Evolutionary conservation across 2,329 filamentous ascomycete genomes (phyloP), one percentile per base, ranked within the genome.

Genomic region (Neoscytalidium dimidiatum): DNA sequence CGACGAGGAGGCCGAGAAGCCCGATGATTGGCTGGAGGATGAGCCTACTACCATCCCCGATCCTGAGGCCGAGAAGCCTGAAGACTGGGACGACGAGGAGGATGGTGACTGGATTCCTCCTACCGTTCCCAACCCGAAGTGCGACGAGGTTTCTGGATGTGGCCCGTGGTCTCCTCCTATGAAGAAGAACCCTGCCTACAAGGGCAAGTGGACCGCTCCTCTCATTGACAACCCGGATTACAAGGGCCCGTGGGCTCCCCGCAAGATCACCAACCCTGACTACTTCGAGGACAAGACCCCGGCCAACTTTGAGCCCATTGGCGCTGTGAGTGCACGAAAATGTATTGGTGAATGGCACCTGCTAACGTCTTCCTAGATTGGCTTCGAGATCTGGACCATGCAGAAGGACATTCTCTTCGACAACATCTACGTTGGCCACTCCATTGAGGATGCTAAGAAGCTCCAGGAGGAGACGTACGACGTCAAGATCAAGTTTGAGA

Each of bases 301-400:
- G 61, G 84, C 95, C 79, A 95, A 97, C 88, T 92, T 99, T 76
- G 95, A 99, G 86, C 94, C 95, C 71, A 98, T 99, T 80, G 95
- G 95, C 76, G 94, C 92, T 84, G 91, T 94, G 86, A 89, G 90
- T 91, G 48, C 26, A 5, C 14, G 19, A 14, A n/a, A 14, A 9
- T 17, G 2, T 17, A 11, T 2, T 3, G 2, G 3, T 4, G 17
- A 67, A 69, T 11, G 31, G 31, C 26, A 19, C 29, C 28, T 53
- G 57, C 71, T 74, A 64, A 74, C 48, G 38, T 13, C 0, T 13
- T 13, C 53, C 21, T 75, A 93, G 91, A 94, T 98, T 82, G 95
- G 95, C 73, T 98, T 98, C 76, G 95, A 99, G 82, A 94, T 99
- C 83, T 99, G 95, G 95, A 98, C 95, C 74, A 99, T 99, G 95